Percentiles rank a stretch among this genome's conserved stretches.
Conservation (phyloP, 805 yeast genomes). For the Ogataea trehalophila region DNA sequence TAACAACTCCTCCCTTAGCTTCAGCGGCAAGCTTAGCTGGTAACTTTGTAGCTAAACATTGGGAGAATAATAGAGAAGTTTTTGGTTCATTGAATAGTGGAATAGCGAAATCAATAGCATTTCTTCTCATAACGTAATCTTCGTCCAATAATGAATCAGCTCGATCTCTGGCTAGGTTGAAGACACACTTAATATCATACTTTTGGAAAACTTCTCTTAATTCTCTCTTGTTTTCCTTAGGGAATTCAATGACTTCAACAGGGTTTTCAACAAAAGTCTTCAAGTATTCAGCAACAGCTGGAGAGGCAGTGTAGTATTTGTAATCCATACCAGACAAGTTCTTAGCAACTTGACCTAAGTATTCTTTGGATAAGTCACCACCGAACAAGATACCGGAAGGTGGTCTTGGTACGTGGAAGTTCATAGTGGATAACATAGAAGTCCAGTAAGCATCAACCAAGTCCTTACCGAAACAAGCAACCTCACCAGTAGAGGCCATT, state of each 20-base stretch:
- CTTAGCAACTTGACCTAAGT: conserved; percentile 69
- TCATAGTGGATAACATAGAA: conserved; percentile 94
- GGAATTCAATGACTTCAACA: conserved; percentile 77
- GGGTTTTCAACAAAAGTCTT: conserved; percentile 39
- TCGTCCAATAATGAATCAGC: conserved; percentile 82
- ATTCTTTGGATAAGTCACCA: conserved; percentile 75
- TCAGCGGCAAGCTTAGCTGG: conserved; percentile 48
- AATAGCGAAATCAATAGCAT: conserved; percentile 96
- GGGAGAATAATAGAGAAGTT: conserved; percentile 82
- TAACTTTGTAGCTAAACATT: conserved; percentile 71
- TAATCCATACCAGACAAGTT: conserved; percentile 71
- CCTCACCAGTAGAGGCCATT: conserved; percentile 99
- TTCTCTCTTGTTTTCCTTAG: conserved; percentile 87
- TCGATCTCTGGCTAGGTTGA: conserved; percentile 86
- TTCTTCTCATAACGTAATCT: conserved; percentile 98
- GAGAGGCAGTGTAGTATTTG: conserved; percentile 73
- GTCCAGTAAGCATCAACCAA: conserved; percentile 95
- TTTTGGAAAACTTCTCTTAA: conserved; percentile 90
- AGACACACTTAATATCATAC: conserved; percentile 78
- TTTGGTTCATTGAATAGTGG: conserved; percentile 96
- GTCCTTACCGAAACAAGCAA: conserved; percentile 92
- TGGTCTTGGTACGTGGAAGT: conserved; percentile 89
- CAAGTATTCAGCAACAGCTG: conserved; percentile 68
- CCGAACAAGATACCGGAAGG: conserved; percentile 89
- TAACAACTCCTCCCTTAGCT: conserved; percentile 37